Base-by-base conservation (phyloP, 2,329 filamentous ascomycete species). In the Exophiala sideris region DNA sequence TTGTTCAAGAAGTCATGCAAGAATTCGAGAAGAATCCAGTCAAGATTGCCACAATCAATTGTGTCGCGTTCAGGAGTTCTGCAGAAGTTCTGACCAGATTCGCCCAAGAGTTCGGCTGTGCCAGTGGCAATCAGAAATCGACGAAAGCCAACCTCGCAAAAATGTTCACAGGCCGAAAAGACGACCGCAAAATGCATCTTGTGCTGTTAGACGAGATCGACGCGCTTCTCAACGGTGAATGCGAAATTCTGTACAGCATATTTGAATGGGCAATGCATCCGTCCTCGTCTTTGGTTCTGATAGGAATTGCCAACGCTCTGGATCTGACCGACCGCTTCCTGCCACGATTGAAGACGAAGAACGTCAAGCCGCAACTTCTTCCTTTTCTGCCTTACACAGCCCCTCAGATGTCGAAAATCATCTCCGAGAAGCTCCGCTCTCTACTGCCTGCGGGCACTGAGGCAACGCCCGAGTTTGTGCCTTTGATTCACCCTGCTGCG, bases 241-340 rank as follows among this genome's bases (percentile, higher is more conserved):
- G 94, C 54, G 90, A 95, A 63, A 87, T 94, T 50, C 77, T 99
- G 11, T 96, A 97, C 73, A 88, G 85, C 58, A 78, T 99, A n/a
- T 96, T 99, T 63, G 91, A 96, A 68, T 97, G 92, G 91, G 95
- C 94, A 1, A 76, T 99, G 65, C 83, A 89, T 58, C 85, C 85
- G 59, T 82, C 83, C 1, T 96, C 94, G 0, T 84, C 83, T 16
- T 83, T 99, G 4, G 77, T 94, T 34, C 77, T 99, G 14, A 82
- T 99, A 46, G 94, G 94, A 45, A 96, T 99, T 66, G 94, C 94
- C 63, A 99, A 99, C 66, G 94, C 94, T 3, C 79, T 99, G 50
- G 94, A 99, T 68, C 77, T 99, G 52, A 99, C 94, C 0, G 94
- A 97, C 68, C 88, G 94, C 8, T 96, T 96, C 64, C 79, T 99